phyloP scores from a whole-genome alignment of 2,329 filamentous ascomycete species.

The Allantophomopsis lycopodina region DNA sequence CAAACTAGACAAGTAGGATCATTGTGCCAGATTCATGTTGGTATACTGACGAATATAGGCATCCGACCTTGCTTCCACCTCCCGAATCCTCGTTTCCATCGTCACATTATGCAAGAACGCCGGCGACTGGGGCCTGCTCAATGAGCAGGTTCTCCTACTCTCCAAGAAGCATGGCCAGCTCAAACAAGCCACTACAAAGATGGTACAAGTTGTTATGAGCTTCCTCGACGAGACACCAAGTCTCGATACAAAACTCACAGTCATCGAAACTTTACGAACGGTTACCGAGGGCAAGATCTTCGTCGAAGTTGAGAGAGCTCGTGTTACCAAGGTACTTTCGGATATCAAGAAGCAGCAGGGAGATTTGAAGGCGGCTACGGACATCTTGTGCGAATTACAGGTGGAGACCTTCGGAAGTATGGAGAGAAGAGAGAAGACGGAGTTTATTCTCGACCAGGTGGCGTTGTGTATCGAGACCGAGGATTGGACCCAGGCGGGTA shows the following conservation, averaged over 20 bases:
- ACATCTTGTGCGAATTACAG: constrained; percentile 92
- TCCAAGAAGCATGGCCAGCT: constrained; percentile 99
- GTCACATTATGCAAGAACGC: constrained; percentile 90
- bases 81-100: constrained; percentile 73
- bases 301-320: constrained; percentile 93
- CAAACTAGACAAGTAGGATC: constrained; percentile 77
- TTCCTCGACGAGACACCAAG: constrained; percentile 81
- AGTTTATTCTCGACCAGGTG: constrained; percentile 95
- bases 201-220: constrained; percentile 92
- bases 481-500: constrained; percentile 92
- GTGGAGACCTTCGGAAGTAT: constrained; percentile 99
- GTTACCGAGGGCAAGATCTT: constrained; percentile 99
- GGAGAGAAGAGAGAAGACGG: constrained; percentile 93
- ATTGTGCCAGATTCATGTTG: constrained; percentile 3
- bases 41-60: constrained; percentile 39
- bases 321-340: constrained; percentile 87
- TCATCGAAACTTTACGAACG: constrained; percentile 90
- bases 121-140: constrained; percentile 86
- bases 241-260: constrained; percentile 75
- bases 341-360: constrained; percentile 96
- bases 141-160: constrained; percentile 87
- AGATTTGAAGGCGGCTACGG: constrained; percentile 77
- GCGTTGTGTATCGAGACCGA: constrained; percentile 86
- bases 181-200: constrained; percentile 96
- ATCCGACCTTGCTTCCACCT: constrained; percentile 91